Percentiles rank a stretch among this genome's conserved stretches.
These are phyloP conservation scores for Mycogone perniciosa DNA, from an alignment of 2,329 filamentous ascomycete genomes.

Conservation along the genomic window DNA sequence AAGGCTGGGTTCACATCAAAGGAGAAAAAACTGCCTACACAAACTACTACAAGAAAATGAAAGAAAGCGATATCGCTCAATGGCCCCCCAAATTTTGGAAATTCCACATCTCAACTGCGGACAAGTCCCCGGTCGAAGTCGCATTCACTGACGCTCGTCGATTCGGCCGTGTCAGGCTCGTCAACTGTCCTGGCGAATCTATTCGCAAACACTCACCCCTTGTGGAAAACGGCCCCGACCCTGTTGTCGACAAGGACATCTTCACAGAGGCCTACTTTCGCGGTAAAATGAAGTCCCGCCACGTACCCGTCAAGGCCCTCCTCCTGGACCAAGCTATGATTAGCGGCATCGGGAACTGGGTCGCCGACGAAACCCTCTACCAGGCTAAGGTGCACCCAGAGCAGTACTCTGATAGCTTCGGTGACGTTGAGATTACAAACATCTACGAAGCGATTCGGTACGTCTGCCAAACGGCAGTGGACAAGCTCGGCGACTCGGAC, in stretches of 20 bases:
- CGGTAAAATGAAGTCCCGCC: slow-evolving; percentile 65
- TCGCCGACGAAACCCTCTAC: slow-evolving; percentile 89
- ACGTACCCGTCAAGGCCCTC: slow-evolving; percentile 82
- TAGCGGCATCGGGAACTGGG: slow-evolving; percentile 95
- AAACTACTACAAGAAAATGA: slow-evolving; percentile 71
- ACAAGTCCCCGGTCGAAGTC: slow-evolving; percentile 47
- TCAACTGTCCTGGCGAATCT: slow-evolving; percentile 69
- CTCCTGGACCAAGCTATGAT: slow-evolving; percentile 83
- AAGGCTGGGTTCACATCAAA: slow-evolving; percentile 81
- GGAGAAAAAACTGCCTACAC: slow-evolving; percentile 72
- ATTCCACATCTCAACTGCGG: slow-evolving; percentile 64
- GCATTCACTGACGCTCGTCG: slow-evolving; percentile 82
- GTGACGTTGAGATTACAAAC: slow-evolving; percentile 60
- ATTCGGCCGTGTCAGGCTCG: slow-evolving; percentile 70
- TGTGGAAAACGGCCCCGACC: slow-evolving; percentile 89
- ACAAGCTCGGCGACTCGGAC: slow-evolving; percentile 71
- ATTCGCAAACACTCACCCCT: slow-evolving; percentile 74
- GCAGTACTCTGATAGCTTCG: slow-evolving; percentile 82
- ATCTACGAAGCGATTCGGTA: slow-evolving; percentile 69
- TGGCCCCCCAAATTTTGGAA: slow-evolving; percentile 94
- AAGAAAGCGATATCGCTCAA: slow-evolving; percentile 47
- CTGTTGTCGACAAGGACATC: slow-evolving; percentile 70
- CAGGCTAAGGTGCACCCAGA: slow-evolving; percentile 86
- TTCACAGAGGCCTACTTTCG: slow-evolving; percentile 71
- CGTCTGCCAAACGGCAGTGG: slow-evolving; percentile 74